Evolutionary conservation across 78 protist genomes (phyloP).

Genomic region (Andalucia godoyi): DNA sequence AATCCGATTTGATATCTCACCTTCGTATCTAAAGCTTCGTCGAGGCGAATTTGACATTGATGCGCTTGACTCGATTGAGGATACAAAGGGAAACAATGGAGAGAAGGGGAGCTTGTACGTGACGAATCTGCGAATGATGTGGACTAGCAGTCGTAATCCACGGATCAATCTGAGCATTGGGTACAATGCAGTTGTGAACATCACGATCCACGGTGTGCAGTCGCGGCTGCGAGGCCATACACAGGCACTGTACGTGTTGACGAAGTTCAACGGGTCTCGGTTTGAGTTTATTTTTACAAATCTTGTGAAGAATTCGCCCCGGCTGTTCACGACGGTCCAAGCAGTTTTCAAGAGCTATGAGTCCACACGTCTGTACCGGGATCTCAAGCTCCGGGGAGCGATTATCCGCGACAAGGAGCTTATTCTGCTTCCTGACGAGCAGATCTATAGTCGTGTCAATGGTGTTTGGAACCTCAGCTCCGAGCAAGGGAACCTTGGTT

Average conservation of each 20-base stretch:
- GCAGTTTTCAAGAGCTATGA: constrained; percentile 66
- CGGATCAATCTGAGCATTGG: constrained; percentile 50
- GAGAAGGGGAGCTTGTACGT: constrained; percentile 37
- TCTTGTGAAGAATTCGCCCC: constrained; percentile 22
- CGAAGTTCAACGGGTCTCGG: constrained; percentile 9
- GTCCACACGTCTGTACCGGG: constrained; percentile 51
- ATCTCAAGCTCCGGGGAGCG: constrained; percentile 56
- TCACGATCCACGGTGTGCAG: constrained; percentile 33
- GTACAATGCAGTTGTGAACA: constrained; percentile 8
- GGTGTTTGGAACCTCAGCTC: constrained; percentile 65
- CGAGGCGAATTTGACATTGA: constrained; percentile 17
- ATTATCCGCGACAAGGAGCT: constrained; percentile 40
- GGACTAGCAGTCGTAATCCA: constrained; percentile 12
- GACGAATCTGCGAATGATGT: constrained; percentile 65
- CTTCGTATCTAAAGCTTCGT: not conserved
- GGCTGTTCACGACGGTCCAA: constrained; percentile 72
- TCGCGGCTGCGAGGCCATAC: constrained; percentile 40
- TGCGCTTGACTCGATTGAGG: constrained; percentile 35
- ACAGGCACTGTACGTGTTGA: constrained; percentile 51
- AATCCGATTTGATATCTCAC: constrained; percentile 45
- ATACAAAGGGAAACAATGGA: constrained; percentile 77
- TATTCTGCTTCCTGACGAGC: constrained; percentile 35
- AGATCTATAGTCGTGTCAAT: constrained; percentile 4
- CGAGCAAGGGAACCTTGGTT: constrained; percentile 63
- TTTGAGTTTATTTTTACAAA: constrained; percentile 70